These are phyloP conservation scores for Cryptococcus amylolentus DNA, from an alignment of 1,284 basidiomycete species.

Conservation along the genomic window DNA sequence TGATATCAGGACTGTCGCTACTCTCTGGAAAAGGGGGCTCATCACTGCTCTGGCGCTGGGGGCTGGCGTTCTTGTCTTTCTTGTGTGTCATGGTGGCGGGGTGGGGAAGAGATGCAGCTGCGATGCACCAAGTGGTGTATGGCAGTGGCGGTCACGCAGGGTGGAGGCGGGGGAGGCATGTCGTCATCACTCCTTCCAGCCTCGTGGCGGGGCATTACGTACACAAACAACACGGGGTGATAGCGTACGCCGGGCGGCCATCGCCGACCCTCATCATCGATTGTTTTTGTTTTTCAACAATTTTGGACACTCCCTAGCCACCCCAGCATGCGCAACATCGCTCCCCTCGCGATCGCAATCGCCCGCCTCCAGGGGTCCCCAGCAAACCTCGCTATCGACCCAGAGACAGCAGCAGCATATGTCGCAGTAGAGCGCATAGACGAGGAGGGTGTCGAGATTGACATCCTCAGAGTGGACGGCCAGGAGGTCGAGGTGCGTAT, in stretches of 20 bases:
- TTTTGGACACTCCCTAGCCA: neutral
- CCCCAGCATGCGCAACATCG: slow-evolving; percentile 11
- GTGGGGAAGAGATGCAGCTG: neutral
- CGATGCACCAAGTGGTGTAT: neutral
- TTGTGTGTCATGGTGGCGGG: too few relatives aligned
- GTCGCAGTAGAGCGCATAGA: slow-evolving; percentile 55
- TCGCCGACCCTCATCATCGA: neutral
- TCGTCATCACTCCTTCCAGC: too few relatives aligned
- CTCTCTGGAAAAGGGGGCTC: too few relatives aligned
- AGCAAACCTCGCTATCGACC: slow-evolving; percentile 53
- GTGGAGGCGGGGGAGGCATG: too few relatives aligned
- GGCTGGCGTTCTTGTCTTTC: too few relatives aligned
- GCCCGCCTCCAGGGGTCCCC: neutral
- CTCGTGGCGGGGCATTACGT: too few relatives aligned
- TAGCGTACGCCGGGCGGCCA: neutral
- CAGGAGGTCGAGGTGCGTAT: slow-evolving; percentile 23
- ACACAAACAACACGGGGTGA: too few relatives aligned
- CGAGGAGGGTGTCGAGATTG: slow-evolving; percentile 58
- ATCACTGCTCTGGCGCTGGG: too few relatives aligned
- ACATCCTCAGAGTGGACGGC: slow-evolving; percentile 55
- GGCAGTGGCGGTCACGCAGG: too few relatives aligned
- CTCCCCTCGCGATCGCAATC: slow-evolving; percentile 6
- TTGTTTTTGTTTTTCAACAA: too few relatives aligned
- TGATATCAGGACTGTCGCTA: too few relatives aligned
- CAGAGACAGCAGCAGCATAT: slow-evolving; percentile 64